Evolutionary conservation across 1,284 basidiomycete species (phyloP).

Genomic region (Thecaphora frezii): DNA sequence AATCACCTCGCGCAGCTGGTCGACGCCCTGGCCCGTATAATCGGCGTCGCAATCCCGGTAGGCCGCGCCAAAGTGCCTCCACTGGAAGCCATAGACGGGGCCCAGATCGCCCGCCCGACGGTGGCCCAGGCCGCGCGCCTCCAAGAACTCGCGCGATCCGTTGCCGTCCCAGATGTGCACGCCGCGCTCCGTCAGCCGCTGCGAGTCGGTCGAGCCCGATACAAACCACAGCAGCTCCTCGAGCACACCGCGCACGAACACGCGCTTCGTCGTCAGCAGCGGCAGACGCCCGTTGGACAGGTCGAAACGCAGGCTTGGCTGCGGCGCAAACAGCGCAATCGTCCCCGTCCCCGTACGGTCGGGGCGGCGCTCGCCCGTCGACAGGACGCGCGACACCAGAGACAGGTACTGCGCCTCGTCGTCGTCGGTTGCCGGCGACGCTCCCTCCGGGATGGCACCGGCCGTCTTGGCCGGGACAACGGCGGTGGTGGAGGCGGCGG

Average conservation of each 20-base stretch:
- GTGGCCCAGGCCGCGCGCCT: constrained; percentile 77
- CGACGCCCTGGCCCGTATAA: constrained; percentile 86
- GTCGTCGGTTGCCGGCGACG: constrained; percentile 11
- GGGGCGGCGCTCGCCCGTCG: constrained; percentile 37
- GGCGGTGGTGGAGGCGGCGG: constrained; percentile 8
- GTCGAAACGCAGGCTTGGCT: constrained; percentile 43
- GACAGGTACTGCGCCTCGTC: constrained; percentile 56
- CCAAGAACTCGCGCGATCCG: constrained; percentile 82
- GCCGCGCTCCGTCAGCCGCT: constrained; percentile 75
- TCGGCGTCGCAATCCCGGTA: constrained; percentile 76
- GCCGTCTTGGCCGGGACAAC: constrained; percentile 7
- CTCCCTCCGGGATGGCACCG: too few species aligned
- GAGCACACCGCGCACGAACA: constrained; percentile 85
- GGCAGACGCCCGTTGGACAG: constrained; percentile 65
- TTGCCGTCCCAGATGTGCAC: constrained; percentile 99
- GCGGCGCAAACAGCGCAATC: constrained; percentile 54
- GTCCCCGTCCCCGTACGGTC: constrained; percentile 58
- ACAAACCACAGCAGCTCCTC: constrained; percentile 98
- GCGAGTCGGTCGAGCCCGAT: constrained; percentile 79
- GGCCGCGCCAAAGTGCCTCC: constrained; percentile 93
- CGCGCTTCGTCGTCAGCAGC: constrained; percentile 90
- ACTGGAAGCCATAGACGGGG: constrained; percentile 97
- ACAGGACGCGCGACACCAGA: constrained; percentile 48
- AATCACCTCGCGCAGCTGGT: constrained; percentile 86
- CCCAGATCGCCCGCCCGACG: constrained; percentile 90